phyloP scores from a whole-genome alignment of 2,329 filamentous ascomycete genomes.

The Monilinia laxa region DNA sequence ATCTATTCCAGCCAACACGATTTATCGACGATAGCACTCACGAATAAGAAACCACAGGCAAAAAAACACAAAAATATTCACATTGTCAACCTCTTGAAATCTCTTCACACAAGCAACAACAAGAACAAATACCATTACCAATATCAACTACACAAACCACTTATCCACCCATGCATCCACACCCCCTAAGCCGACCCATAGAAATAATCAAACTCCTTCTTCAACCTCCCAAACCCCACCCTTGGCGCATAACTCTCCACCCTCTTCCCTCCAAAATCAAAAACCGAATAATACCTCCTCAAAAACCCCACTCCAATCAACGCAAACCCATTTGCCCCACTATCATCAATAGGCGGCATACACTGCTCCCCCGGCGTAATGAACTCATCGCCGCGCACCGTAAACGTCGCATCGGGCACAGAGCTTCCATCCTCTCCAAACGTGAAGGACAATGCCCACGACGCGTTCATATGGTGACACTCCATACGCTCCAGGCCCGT shows the following conservation, averaged over 20 bases:
- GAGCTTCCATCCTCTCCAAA: neutral
- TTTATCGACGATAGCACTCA: too few species aligned
- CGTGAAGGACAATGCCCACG: conserved; percentile 15
- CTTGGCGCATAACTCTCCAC: neutral
- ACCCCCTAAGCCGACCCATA: neutral
- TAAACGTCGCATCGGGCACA: neutral
- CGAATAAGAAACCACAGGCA: too few species aligned
- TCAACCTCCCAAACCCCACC: conserved; percentile 6
- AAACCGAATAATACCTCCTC: neutral
- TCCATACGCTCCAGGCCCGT: neutral
- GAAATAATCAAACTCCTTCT: conserved; percentile 15
- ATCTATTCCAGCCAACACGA: too few species aligned
- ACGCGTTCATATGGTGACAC: conserved; percentile 10
- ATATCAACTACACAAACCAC: too few species aligned
- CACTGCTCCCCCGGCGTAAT: neutral
- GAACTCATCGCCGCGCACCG: conserved; percentile 11
- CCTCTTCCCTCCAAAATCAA: conserved; percentile 3
- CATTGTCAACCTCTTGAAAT: too few species aligned
- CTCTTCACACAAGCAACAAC: too few species aligned
- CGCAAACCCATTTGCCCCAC: neutral
- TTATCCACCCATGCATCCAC: too few species aligned
- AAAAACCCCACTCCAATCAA: neutral
- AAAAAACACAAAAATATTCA: too few species aligned
- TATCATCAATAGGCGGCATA: conserved; percentile 9
- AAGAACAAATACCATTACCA: too few species aligned